phyloP scores from a whole-genome alignment of 208 protist species.

The Trypanosoma melophagium region DNA sequence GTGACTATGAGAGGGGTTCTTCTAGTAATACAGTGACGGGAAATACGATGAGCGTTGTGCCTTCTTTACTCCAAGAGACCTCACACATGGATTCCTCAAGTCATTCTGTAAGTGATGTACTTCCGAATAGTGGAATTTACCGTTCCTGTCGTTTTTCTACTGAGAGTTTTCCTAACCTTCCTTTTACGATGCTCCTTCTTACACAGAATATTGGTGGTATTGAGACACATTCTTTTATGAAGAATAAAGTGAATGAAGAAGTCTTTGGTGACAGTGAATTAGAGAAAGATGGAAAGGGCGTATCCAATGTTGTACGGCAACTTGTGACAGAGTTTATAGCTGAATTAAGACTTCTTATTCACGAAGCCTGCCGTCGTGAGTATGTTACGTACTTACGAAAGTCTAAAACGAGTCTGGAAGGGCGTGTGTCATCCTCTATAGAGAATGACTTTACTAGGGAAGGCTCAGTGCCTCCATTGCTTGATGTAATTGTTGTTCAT shows the following conservation, averaged over 20 bases:
- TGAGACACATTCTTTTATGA: constrained; percentile 9
- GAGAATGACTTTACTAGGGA: background rate
- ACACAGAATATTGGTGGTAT: constrained; percentile 83
- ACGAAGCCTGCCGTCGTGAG: constrained; percentile 40
- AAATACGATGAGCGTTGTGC: too few relatives aligned
- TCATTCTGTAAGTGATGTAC: background rate
- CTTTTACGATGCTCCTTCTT: constrained; percentile 59
- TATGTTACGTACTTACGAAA: constrained; percentile 20
- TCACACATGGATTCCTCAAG: background rate
- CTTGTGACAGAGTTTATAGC: constrained; percentile 47
- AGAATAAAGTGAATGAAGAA: background rate
- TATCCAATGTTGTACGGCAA: constrained; percentile 16
- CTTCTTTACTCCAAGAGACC: background rate
- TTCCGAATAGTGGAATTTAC: background rate
- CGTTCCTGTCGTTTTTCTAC: constrained; percentile 11
- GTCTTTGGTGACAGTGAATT: background rate
- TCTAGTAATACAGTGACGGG: too few relatives aligned
- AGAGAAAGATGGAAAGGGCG: background rate
- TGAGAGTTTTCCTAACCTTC: constrained; percentile 21
- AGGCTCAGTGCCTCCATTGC: constrained; percentile 32
- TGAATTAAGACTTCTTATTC: constrained; percentile 60
- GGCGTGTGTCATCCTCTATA: background rate
- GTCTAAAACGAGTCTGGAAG: constrained; percentile 4
- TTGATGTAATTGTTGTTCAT: constrained; percentile 84
- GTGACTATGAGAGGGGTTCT: too few relatives aligned